Evolutionary conservation across 805 yeast genomes (phyloP), one percentile per base, ranked within the genome.

Genomic region (Saturnispora diversa): DNA sequence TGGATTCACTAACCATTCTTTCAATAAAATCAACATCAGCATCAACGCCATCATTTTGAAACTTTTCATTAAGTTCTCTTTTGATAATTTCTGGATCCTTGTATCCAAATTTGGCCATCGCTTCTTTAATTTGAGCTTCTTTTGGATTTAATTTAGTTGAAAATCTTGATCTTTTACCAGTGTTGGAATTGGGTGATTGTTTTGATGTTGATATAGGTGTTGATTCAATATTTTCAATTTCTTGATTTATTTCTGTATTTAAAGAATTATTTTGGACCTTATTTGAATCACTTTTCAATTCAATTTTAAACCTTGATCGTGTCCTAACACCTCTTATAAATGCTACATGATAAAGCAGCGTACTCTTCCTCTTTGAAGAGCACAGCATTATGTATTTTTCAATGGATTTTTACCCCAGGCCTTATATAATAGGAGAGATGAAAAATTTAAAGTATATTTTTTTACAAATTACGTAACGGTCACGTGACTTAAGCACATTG

Each of bases 11-110:
- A 7, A 58, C 52, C 46, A 59, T 40, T 16, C 44, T 31, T 27
- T 58, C 53, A 3, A 51, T 56, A 46, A 59, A 59, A 21, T 45
- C 43, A 10, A 55, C 51, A 39, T 59, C 64, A 21, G 50, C 50
- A 5, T 59, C 64, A 13, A 58, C 31, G 2, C 56, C 55, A 40
- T 53, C 59, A 10, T 37, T 25, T 27, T 44, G 42, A 32, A 59
- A 58, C 27, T 46, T 47, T 11, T 36, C 36, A 23, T 44, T 50
- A 13, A 59, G 32, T 30, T 56, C 60, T 21, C 47, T 33, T 27
- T 50, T 55, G 6, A 59, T 56, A 28, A 51, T 48, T 8, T 53
- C 52, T 0, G 62, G 53, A 2, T 51, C 44, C 42, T 58, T 55
- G 28, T 39, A 45, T 19, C 43, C 33, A 26, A 47, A 15, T 6